These are phyloP conservation scores for Metschnikowia rubicola DNA, from an alignment of 805 yeast species.

Conservation along the genomic window DNA sequence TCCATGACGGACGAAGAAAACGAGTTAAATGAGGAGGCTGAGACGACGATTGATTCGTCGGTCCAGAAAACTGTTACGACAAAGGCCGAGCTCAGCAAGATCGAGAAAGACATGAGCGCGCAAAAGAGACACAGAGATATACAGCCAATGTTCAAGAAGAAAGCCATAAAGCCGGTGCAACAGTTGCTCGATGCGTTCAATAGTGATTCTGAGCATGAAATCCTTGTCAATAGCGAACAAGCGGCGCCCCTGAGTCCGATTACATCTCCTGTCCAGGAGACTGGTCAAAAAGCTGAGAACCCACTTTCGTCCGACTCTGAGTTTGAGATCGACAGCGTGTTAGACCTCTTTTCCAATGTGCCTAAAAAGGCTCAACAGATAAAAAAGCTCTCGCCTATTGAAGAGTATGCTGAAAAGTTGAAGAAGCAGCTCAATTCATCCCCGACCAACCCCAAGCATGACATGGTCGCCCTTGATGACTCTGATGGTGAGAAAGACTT, in stretches of 20 bases:
- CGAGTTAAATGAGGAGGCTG: conserved; percentile 26
- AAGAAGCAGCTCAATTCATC: conserved; percentile 26
- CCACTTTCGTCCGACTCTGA: conserved; percentile 9
- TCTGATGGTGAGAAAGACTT: conserved; percentile 22
- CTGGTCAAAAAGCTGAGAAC: conserved; percentile 2
- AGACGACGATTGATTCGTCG: conserved; percentile 22
- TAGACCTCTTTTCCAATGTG: conserved; percentile 10
- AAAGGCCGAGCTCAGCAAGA: conserved; percentile 27
- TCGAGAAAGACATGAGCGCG: conserved; percentile 31
- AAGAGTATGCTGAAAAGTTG: conserved; percentile 32
- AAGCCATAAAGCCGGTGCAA: conserved; percentile 27
- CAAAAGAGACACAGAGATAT: conserved; percentile 32
- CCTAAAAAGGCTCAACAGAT: conserved; percentile 1
- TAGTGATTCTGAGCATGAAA: conserved; percentile 22
- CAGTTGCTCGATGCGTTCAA: conserved; percentile 34
- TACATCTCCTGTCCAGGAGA: conserved; percentile 27
- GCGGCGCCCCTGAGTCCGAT: conserved; percentile 26
- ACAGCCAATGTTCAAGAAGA: conserved; percentile 29
- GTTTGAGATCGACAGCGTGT: conserved; percentile 6
- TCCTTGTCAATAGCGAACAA: conserved; percentile 9
- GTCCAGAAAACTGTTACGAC: conserved; percentile 18
- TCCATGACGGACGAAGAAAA: conserved; percentile 41
- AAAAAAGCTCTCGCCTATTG: conserved; percentile 27
- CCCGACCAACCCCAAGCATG: conserved; percentile 20
- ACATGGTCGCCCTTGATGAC: conserved; percentile 26